Base-by-base conservation (phyloP, 2,329 filamentous ascomycete genomes). In the Fusarium xyrophilum region DNA sequence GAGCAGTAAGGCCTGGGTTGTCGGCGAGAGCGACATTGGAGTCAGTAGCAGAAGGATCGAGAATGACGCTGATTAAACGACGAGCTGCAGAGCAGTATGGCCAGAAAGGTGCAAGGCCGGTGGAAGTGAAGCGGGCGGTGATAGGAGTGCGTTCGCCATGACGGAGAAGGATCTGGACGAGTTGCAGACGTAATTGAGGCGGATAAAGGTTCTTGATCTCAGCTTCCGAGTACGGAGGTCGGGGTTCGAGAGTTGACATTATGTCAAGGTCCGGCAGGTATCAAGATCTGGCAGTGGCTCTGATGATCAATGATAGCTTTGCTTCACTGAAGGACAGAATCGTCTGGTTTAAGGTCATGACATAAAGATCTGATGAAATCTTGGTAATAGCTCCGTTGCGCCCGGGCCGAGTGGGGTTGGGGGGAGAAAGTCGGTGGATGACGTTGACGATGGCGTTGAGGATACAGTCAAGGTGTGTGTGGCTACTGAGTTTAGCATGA, bases 131-230 rank as follows among this genome's bases (percentile, higher is more conserved):
- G 39, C 96, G 91, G n/a, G 92, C 86, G 60, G 89, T 91, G 30
- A 98, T 92, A 30, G 95, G 95, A 11, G 91, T 95, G 60, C 95
- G 90, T 82, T 90, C 88, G 80, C 91, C 91, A 80, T 94, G 91
- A 60, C 91, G 89, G 74, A 93, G 86, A 67, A 93, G 86, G 73
- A 98, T 85, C 82, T 99, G 96, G 51, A 98, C 96, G 63, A 96
- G 88, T 77, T 96, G 91, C 36, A 99, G 88, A 77, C 95, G 86
- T 62, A 99, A 84, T 44, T 86, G 83, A 57, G 88, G 81, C 2
- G 96, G 96, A 81, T 97, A 99, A 62, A 98, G 89, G 74, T 84
- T 83, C 43, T 86, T 83, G 51, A 98, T 87, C 85, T 98, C 94
- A 63, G 92, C 89, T 70, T 89, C 82, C 44, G 90, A 89, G 82